phyloP scores from a whole-genome alignment of 2,329 filamentous ascomycete species.

The Neopestalotiopsis sp. region DNA sequence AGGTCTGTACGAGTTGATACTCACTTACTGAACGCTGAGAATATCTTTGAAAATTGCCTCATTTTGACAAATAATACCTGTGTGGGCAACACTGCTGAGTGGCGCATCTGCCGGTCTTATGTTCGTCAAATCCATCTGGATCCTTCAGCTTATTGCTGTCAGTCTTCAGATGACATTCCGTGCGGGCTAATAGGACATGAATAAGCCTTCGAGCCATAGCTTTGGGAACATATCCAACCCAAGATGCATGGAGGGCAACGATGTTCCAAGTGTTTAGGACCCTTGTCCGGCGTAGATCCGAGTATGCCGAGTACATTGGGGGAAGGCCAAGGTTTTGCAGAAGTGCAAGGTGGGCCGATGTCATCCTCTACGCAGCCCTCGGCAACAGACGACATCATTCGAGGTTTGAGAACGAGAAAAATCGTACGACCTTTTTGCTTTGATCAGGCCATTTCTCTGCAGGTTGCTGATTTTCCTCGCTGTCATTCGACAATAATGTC shows the following conservation, averaged over 20 bases:
- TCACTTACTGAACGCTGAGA: too few relatives aligned
- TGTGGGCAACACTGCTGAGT: too few relatives aligned
- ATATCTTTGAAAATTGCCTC: too few relatives aligned
- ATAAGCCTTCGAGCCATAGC: not conserved
- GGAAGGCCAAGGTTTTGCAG: not conserved
- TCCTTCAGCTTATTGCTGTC: not conserved
- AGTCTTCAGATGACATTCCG: not conserved
- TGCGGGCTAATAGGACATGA: not conserved
- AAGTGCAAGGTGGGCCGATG: conserved; percentile 2
- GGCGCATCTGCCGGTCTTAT: too few relatives aligned
- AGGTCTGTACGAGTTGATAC: not conserved
- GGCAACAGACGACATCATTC: conserved; percentile 17
- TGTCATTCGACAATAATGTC: conserved; percentile 17
- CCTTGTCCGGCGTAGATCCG: not conserved
- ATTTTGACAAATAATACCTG: too few relatives aligned
- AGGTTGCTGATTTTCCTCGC: conserved; percentile 7
- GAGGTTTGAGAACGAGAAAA: conserved; percentile 20
- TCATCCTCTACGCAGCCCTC: not conserved
- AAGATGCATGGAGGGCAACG: not conserved
- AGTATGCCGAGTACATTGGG: not conserved
- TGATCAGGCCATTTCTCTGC: conserved; percentile 20
- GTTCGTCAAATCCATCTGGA: not conserved
- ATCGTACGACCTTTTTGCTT: conserved; percentile 22
- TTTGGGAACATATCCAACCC: not conserved
- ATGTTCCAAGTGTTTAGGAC: not conserved